Evolutionary conservation across 768 basidiomycete species (phyloP), one percentile per base, ranked within the genome.

Genomic region (Harrya chromipes): DNA sequence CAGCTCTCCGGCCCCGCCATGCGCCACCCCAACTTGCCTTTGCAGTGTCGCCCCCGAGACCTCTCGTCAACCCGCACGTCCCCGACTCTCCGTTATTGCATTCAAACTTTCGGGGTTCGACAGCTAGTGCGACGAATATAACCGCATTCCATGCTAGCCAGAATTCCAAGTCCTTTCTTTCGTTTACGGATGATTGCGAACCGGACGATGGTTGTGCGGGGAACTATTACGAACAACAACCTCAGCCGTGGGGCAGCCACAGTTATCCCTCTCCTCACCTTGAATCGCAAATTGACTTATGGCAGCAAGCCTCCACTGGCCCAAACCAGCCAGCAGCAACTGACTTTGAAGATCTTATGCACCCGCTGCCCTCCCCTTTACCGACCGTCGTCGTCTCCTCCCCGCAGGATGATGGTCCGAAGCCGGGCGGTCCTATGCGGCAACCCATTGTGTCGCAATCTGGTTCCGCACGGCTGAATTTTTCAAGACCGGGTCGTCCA

Each of bases 401-500:
- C 3, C 74, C 75, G 7, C 54, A 64, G 29, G 68, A 66, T 41
- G 59, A 57, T 17, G 26, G 14, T 17, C 40, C 59, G 52, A 35
- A 52, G 61, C 7, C 70, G 66, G 35, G 31, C 10, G 47, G 46
- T 16, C 45, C 60, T 10, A 56, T 65, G 47, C 73, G 77, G 19
- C 69, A 72, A 40, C 77, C 78, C 7, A 73, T 80, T 31, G 65
- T 74, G 36, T 27, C 57, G 14, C 50, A 52, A 39, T 64, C 62
- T 40, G 46, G 53, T 29, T 48, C 57, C 16, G 70, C 74, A 6
- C 71, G 72, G 13, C 63, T 75, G 26, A 87, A 86, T 61, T 87
- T 83, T 58, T 87, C 87, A 20, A 72, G 84, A 42, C 84, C 85
- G 40, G 75, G 78, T 46, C 77, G 79, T 19, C 74, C 77, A 16